phyloP scores from a whole-genome alignment of 148 eudicot genomes.

The Persicaria maculosa region DNA sequence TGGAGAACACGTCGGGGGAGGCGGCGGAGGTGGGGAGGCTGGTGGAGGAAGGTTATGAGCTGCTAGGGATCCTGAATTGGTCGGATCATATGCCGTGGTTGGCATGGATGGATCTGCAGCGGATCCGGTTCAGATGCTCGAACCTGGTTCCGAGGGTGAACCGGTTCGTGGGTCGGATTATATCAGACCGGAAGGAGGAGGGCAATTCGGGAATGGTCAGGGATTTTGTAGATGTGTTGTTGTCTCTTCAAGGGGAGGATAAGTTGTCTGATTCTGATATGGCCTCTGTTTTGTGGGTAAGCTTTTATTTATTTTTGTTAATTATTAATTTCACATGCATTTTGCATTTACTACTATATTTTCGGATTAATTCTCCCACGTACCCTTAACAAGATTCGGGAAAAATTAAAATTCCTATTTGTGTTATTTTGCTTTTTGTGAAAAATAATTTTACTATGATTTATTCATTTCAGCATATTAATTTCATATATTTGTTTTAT shows the following conservation, averaged over 20 bases:
- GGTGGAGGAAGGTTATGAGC: conserved; percentile 58
- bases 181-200: conserved; percentile 38
- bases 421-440: no score
- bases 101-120: conserved; percentile 38
- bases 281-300: conserved; percentile 72
- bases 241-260: conserved; percentile 42
- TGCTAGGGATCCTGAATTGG: conserved; percentile 59
- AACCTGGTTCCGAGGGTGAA: conserved; percentile 49
- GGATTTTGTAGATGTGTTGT: conserved; percentile 55
- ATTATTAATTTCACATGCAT: no score
- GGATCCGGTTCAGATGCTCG: conserved; percentile 39
- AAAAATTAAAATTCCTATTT: no score
- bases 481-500: no score
- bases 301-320: conserved; percentile 2
- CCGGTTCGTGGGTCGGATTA: conserved; percentile 39
- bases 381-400: no score
- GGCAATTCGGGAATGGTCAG: not conserved
- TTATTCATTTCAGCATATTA: no score
- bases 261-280: conserved; percentile 53
- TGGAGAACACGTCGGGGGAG: conserved; percentile 18
- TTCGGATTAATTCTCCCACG: no score
- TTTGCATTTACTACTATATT: not conserved
- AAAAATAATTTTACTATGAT: no score
- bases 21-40: conserved; percentile 33
- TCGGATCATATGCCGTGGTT: conserved; percentile 57